These are phyloP conservation scores for Wickerhamomyces canadensis DNA, from an alignment of 805 yeast genomes.

Conservation along the genomic window DNA sequence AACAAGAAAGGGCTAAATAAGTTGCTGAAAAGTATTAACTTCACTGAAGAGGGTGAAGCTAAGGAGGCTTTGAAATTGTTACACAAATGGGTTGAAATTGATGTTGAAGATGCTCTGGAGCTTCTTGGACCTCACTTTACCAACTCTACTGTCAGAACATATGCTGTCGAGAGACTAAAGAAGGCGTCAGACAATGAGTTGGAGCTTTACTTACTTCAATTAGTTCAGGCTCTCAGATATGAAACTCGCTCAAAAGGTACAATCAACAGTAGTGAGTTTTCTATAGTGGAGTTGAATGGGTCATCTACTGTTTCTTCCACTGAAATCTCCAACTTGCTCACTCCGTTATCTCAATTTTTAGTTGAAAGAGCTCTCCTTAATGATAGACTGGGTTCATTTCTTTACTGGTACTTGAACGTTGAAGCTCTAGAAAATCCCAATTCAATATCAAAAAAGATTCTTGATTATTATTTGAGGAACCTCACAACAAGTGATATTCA, in stretches of 20 bases:
- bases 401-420: constrained; percentile 90
- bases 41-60: constrained; percentile 81
- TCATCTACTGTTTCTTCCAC: constrained; percentile 23
- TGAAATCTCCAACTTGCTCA: constrained; percentile 23
- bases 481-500: constrained; percentile 29
- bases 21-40: constrained; percentile 79
- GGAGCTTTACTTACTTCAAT: constrained; percentile 75
- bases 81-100: constrained; percentile 68
- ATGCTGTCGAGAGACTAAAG: constrained; percentile 81
- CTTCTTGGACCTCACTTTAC: constrained; percentile 73
- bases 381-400: constrained; percentile 66
- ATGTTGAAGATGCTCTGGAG: constrained; percentile 82
- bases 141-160: constrained; percentile 68
- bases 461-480: constrained; percentile 39
- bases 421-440: constrained; percentile 68
- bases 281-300: constrained; percentile 30
- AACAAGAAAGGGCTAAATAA: constrained; percentile 69
- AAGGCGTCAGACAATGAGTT: constrained; percentile 77
- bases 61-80: constrained; percentile 71
- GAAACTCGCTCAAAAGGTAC: constrained; percentile 34
- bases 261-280: constrained; percentile 27
- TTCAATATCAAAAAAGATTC: constrained; percentile 38
- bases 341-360: constrained; percentile 71
- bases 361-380: constrained; percentile 66
- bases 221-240: constrained; percentile 87